Evolutionary conservation across 176 grass and related monocot species (phyloP), one percentile per base, ranked within the genome.

Genomic region (Oropetium thomaeum): DNA sequence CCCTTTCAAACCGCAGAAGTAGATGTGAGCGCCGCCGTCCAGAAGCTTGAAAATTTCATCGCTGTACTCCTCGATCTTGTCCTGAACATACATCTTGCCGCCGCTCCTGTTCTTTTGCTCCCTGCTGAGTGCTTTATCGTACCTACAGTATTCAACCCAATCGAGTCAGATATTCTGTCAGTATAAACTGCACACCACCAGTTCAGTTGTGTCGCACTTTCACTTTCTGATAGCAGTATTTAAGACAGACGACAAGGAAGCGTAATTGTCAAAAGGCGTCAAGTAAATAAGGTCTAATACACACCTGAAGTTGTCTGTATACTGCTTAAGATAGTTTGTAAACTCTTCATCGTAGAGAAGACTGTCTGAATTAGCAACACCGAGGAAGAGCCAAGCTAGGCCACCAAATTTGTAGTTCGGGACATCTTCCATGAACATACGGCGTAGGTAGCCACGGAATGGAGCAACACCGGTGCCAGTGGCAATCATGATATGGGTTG

Each of bases 21-120:
- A 97, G 63, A 94, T 97, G 58, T 97, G 95, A 0, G 95, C 95
- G 1, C 91, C 95, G 3, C 75, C 49, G 25, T 97, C 95, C 67
- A 97, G 76, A 54, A 97, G 88, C 86, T 89, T 94, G 89, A 94
- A 94, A 67, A 98, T 92, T 53, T 92, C 81, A 19, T 98, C 88
- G 1, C 91, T 98, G 81, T 92, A 98, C 81, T 94, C 91, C 65
- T 93, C 95, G 3, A 98, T 94, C 79, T 98, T 98, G 81, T 98
- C 95, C 78, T 98, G 95, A 42, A 98, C 91, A 3, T 94, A 98
- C 95, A 98, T 98, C 71, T 97, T 97, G 38, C 91, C 95, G 31
- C 91, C 86, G 1, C 35, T 89, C 84, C 74, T 92, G 84, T 92
- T 98, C 75, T 89, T 94, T 72, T 98, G 84, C 81, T 98, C 91